Percentiles rank a stretch among this genome's conserved stretches.
These are phyloP conservation scores for Corinectria fuckeliana DNA, from an alignment of 2,329 filamentous ascomycete species.

Conservation along the genomic window DNA sequence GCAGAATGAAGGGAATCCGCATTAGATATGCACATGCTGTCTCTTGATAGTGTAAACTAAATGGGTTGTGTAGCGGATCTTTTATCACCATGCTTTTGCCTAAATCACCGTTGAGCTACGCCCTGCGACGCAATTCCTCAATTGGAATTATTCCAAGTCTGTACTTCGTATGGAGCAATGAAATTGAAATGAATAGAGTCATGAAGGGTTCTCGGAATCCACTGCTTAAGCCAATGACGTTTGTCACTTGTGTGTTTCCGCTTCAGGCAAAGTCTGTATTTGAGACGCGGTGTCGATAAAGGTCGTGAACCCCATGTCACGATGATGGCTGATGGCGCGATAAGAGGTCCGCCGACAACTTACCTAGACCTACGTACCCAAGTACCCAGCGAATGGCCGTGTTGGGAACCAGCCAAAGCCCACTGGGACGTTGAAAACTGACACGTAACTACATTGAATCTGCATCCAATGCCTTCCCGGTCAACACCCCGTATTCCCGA, in stretches of 20 bases:
- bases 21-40: too few species aligned
- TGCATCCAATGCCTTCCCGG: neutral
- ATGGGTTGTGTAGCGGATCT: neutral
- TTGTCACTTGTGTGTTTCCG: neutral
- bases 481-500: neutral
- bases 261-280: neutral
- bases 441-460: neutral
- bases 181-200: neutral
- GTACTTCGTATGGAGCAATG: too few species aligned
- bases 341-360: neutral
- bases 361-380: too few species aligned
- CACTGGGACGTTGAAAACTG: neutral
- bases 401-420: neutral
- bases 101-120: neutral
- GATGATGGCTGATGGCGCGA: neutral
- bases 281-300: neutral
- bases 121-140: neutral
- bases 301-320: neutral
- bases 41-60: too few species aligned
- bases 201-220: too few species aligned
- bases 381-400: neutral
- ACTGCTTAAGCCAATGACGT: too few species aligned
- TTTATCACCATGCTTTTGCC: neutral
- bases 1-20: too few species aligned
- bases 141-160: neutral